A percentile compares a stretch with the other conserved stretches of the same genome.
These are phyloP conservation scores for Fusarium pseudograminearum DNA, from an alignment of 2,329 filamentous ascomycete species.

Conservation along the genomic window DNA sequence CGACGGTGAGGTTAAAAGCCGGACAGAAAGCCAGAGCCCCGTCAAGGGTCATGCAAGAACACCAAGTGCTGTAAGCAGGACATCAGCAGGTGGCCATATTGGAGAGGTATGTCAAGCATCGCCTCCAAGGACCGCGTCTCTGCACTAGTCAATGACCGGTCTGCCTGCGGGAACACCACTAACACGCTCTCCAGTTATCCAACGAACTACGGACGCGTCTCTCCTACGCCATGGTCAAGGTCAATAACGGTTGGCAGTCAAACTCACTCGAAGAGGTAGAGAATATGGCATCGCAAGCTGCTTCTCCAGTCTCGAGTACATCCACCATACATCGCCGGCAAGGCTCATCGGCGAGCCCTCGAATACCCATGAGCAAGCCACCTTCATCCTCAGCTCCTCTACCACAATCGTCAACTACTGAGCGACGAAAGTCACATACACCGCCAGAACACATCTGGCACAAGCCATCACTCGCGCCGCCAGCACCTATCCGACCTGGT, in stretches of 20 bases:
- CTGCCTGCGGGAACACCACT: constrained; percentile 13
- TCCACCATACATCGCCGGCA: constrained; percentile 66
- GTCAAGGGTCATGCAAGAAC: constrained; percentile 74
- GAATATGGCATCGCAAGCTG: constrained; percentile 75
- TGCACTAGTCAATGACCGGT: not conserved
- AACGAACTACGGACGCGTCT: constrained; percentile 84
- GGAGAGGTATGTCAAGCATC: constrained; percentile 74
- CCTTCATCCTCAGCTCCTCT: constrained; percentile 48
- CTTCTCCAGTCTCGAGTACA: constrained; percentile 71
- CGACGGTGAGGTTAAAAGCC: constrained; percentile 77
- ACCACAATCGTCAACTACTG: constrained; percentile 47
- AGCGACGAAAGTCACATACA: constrained; percentile 51
- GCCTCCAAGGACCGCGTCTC: not conserved
- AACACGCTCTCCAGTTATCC: constrained; percentile 67
- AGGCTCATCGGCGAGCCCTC: constrained; percentile 67
- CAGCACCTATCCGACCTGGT: constrained; percentile 66
- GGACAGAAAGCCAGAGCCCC: constrained; percentile 59
- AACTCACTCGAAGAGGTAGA: constrained; percentile 83
- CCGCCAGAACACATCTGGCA: constrained; percentile 54
- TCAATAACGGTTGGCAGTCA: constrained; percentile 89
- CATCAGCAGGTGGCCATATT: constrained; percentile 75
- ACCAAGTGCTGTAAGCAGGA: constrained; percentile 73
- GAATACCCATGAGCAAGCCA: constrained; percentile 52
- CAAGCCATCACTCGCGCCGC: constrained; percentile 62
- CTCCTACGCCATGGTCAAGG: constrained; percentile 93